Conservation (phyloP, 345 rosid species). For the Melaleuca alternifolia region DNA sequence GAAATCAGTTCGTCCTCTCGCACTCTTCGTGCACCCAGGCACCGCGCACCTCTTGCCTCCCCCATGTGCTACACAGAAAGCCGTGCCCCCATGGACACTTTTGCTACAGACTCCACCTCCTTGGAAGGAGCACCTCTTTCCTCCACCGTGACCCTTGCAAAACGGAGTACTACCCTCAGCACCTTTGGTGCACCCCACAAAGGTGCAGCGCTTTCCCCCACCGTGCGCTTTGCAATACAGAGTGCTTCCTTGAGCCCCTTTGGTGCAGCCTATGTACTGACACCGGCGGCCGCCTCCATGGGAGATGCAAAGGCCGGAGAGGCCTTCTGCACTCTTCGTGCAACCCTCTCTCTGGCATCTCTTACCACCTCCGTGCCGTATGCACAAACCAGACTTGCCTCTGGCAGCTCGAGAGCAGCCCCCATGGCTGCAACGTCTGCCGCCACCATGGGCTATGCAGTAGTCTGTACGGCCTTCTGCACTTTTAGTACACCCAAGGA, state of each 20-base stretch:
- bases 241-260: constrained; percentile 99
- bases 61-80: constrained; percentile 97
- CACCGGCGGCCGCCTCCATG: constrained; percentile 98
- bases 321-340: constrained; percentile 92
- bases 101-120: constrained; percentile 77
- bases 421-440: constrained; percentile 74
- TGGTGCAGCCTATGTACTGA: constrained; percentile 66
- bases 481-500: constrained; percentile 94
- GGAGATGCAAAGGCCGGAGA: constrained; percentile 94
- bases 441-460: constrained; percentile 99
- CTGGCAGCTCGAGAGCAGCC: constrained; percentile 90
- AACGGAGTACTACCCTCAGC: constrained; percentile 99
- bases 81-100: constrained; percentile 98
- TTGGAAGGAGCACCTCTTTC: constrained; percentile 83
- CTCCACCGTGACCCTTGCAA: constrained; percentile 99
- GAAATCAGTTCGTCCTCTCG: constrained; percentile 86
- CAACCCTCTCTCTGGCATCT: constrained; percentile 86
- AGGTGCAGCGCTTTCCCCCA: constrained; percentile 93
- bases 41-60: constrained; percentile 95
- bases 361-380: constrained; percentile 97
- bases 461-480: constrained; percentile 96
- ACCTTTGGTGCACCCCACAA: constrained; percentile 73
- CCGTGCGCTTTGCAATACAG: constrained; percentile 99
- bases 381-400: constrained; percentile 93
- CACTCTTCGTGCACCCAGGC: constrained; percentile 89